These are phyloP conservation scores for Suhomyces pyralidae DNA, from an alignment of 805 yeast species.

Conservation along the genomic window DNA sequence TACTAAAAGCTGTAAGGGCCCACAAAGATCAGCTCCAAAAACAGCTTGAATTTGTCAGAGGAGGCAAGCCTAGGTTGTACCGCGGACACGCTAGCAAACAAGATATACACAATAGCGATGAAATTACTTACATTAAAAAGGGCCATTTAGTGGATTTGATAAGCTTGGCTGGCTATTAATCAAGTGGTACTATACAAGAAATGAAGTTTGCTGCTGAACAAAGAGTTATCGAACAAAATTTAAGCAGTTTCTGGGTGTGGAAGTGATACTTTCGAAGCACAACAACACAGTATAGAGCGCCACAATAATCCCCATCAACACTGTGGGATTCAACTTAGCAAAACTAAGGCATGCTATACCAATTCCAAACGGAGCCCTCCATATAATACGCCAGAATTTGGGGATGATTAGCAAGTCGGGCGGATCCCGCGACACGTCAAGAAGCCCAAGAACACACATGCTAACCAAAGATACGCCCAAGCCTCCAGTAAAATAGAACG, in stretches of 20 bases:
- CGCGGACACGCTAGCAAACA: slow-evolving; percentile 3
- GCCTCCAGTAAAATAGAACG: slow-evolving; percentile 54
- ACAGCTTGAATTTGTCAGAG: slow-evolving; percentile 6
- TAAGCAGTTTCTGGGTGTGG: slow-evolving; percentile 17
- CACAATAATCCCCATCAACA: slow-evolving; percentile 43
- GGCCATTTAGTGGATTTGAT: slow-evolving; percentile 20
- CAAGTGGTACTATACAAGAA: too few relatives aligned
- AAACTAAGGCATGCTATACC: slow-evolving; percentile 43
- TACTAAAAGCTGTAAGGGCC: neutral
- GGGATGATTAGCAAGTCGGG: slow-evolving; percentile 26
- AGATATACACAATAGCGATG: slow-evolving; percentile 18
- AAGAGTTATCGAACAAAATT: neutral
- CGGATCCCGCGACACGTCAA: slow-evolving; percentile 46
- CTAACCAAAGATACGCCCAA: slow-evolving; percentile 42
- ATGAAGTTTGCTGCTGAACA: too few relatives aligned
- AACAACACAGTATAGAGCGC: slow-evolving; percentile 30
- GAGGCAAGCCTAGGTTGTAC: slow-evolving; percentile 1
- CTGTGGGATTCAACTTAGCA: slow-evolving; percentile 38
- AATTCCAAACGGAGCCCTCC: slow-evolving; percentile 41
- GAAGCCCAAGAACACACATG: slow-evolving; percentile 39
- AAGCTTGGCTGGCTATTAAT: slow-evolving; percentile 1
- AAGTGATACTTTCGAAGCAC: slow-evolving; percentile 36
- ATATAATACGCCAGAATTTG: slow-evolving; percentile 36
- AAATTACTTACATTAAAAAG: slow-evolving; percentile 20
- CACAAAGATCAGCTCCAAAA: slow-evolving; percentile 6